Conservation (phyloP, 208 protist genomes). For the Crithidia brevicula region DNA sequence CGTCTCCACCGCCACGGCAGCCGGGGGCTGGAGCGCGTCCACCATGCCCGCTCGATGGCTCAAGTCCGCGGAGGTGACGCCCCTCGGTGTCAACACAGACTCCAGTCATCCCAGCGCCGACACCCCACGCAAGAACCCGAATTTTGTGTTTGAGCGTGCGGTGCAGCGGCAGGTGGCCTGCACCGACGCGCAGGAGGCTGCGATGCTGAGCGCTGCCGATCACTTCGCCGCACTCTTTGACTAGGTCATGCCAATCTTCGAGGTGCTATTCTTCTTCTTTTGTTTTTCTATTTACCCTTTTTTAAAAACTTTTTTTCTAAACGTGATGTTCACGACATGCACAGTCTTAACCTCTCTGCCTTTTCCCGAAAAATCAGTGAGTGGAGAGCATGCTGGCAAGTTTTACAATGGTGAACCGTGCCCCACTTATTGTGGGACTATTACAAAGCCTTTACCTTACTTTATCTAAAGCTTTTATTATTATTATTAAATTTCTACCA, state of each 20-base stretch:
- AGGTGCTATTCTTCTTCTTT: neutral
- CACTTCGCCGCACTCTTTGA: slow-evolving; percentile 1
- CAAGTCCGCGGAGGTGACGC: neutral
- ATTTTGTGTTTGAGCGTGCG: slow-evolving; percentile 19
- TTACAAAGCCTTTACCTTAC: neutral
- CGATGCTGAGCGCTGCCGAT: slow-evolving; percentile 12
- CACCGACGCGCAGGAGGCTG: slow-evolving; percentile 1
- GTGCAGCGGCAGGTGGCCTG: slow-evolving; percentile 6
- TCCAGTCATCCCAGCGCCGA: neutral
- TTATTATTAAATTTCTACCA: neutral
- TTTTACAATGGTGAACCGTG: too few species aligned
- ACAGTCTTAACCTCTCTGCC: neutral
- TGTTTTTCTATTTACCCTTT: neutral
- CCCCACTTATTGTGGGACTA: too few species aligned
- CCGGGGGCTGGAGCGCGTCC: neutral
- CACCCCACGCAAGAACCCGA: neutral
- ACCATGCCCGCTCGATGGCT: slow-evolving; percentile 14
- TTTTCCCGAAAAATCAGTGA: neutral
- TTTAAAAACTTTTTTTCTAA: neutral
- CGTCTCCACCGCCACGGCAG: slow-evolving; percentile 1
- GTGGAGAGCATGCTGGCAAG: too few species aligned
- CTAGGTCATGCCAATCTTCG: too few species aligned
- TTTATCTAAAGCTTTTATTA: neutral
- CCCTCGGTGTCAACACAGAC: neutral
- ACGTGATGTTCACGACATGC: neutral